Base-by-base conservation (phyloP, 2,329 filamentous ascomycete genomes). In the Fusarium beomiforme region DNA sequence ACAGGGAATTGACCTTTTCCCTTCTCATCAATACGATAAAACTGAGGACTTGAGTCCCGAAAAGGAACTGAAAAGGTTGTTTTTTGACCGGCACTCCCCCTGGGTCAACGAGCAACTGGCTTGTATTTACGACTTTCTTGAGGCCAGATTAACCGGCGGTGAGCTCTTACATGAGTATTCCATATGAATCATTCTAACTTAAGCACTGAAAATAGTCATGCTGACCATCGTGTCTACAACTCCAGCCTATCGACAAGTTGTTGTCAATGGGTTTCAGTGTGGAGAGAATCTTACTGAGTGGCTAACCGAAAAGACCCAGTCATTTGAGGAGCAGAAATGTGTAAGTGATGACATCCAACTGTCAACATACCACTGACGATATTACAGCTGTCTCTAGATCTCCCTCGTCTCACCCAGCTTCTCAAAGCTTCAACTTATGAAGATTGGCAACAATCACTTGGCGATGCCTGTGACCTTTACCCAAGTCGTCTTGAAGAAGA, bases 71-170 rank as follows among this genome's bases (percentile, higher is more conserved):
- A 76, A 76, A 53, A 70, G 64, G 42, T 26, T 75, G 5, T 76
- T 76, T 54, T 76, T 76, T 29, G 57, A 61, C 17, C 36, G 64
- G 5, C 66, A 73, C 50, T 75, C 73, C 5, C 70, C 72, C 6
- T 75, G 65, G 72, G 72, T 73, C 14, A 76, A 75, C 16, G 70
- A 76, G 59, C 70, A 76, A 50, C 49, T 73, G 44, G 65, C 61
- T 8, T 76, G 72, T 42, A 59, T 76, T 14, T 68, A 73, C 31
- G 62, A 69, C 37, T 72, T 69, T 54, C 64, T 76, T 23, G 68
- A 76, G 44, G 68, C 65, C 8, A 47, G 64, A 29, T 26, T 75
- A 23, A 73, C 71, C 12, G 57, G 69, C 39, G 71, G 66, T 75
- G 46, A 55, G 73, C 63, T 46, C 42, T n/a, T n/a, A n/a, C n/a